Conservation (phyloP, 1,139 yeast genomes). For the Wickerhamomyces sp. region DNA sequence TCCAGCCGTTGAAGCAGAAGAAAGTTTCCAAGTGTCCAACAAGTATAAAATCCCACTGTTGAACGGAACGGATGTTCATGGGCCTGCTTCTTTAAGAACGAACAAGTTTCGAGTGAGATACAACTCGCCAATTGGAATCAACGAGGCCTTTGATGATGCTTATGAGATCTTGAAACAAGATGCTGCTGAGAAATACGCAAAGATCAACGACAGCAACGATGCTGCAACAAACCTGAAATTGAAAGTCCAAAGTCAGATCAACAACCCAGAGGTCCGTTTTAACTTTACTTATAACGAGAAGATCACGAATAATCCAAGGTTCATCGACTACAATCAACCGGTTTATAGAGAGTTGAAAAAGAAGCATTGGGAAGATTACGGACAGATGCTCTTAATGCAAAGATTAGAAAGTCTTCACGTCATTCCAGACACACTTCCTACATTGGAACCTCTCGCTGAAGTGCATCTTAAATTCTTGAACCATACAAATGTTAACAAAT, state of each 20-base stretch:
- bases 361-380: slow-evolving; percentile 67
- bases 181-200: slow-evolving; percentile 23
- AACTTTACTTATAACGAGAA: slow-evolving; percentile 44
- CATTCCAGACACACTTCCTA: slow-evolving; percentile 92
- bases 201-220: slow-evolving; percentile 13
- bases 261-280: slow-evolving; percentile 80
- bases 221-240: slow-evolving; percentile 23
- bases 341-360: slow-evolving; percentile 68
- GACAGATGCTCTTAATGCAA: slow-evolving; percentile 74
- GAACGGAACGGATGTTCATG: slow-evolving; percentile 19
- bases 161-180: slow-evolving; percentile 54
- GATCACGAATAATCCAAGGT: slow-evolving; percentile 32
- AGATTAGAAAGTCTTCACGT: slow-evolving; percentile 80
- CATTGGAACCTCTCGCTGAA: slow-evolving; percentile 77
- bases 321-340: slow-evolving; percentile 67
- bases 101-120: slow-evolving; percentile 47
- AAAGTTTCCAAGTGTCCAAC: slow-evolving; percentile 14
- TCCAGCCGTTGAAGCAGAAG: slow-evolving; percentile 2
- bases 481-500: slow-evolving; percentile 54
- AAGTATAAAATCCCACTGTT: slow-evolving; percentile 18
- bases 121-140: slow-evolving; percentile 61
- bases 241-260: slow-evolving; percentile 50
- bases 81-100: slow-evolving; percentile 20
- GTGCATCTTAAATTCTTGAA: slow-evolving; percentile 71
- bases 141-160: slow-evolving; percentile 69